Evolutionary conservation across 2,329 filamentous ascomycete species (phyloP), one percentile per base, ranked within the genome.

Genomic region (Rachicladosporium sp.): DNA sequence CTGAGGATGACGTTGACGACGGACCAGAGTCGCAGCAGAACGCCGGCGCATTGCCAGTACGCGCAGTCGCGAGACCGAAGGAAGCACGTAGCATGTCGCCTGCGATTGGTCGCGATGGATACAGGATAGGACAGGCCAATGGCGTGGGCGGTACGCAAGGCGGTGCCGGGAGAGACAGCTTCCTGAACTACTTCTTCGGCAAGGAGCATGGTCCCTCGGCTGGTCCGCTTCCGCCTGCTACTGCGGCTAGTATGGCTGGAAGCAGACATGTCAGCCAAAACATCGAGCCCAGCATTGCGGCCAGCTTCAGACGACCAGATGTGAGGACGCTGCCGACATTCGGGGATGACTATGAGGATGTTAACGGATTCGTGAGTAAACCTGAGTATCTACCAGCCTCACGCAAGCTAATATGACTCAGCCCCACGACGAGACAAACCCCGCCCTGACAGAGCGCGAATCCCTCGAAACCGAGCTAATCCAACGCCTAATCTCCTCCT

Each of bases 161-260:
- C 15, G 78, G 79, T 41, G 74, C 57, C n/a, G 76, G 84, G 31
- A 76, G 80, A 46, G 91, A 98, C 63, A 93, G 87, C 1, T 98
- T 98, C 69, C 64, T 98, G 46, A 96, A 89, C 64, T 98, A 98
- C 64, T 98, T 98, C 65, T 98, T 98, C 55, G 88, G 91, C 52
- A 96, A 98, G 59, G 91, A 98, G 45, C 84, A 84, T 35, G 70
- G 74, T 31, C 62, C 69, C 43, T 48, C 44, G 29, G 41, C 55
- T 27, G 57, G 58, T 6, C 43, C 49, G 12, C 51, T 58, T 54
- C 57, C 55, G 7, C 45, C 49, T 30, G 51, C 62, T 49, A 54
- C 50, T 54, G 56, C 52, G 43, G 58, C 61, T 62, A 49, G 42
- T 67, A 62, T 47, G 50, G 29, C 44, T 60, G 29, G 56, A 9